Evolutionary conservation across 495 filamentous ascomycete genomes (phyloP), one percentile per base, ranked within the genome.

Genomic region (Parathielavia hyrcaniae): DNA sequence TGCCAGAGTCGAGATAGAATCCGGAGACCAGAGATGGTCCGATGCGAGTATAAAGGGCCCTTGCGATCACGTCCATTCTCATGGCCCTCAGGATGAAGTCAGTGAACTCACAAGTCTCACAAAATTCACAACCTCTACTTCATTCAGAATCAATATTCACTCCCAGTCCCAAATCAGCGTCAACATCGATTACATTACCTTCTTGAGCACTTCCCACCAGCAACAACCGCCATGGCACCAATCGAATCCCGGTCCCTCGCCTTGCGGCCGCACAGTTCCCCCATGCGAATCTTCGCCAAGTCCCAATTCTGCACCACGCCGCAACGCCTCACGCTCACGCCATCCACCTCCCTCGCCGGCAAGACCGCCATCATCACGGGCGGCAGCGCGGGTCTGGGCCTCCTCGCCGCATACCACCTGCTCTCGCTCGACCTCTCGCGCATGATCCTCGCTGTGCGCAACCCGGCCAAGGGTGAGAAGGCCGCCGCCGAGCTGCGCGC

Each of bases 281-380:
- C 40, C 2, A 8, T 4, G 14, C 40, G 16, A 11, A 43, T 43
- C 40, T 43, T 43, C 40, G 14, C 17, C 40, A 14, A n/a, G 14
- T 43, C 40, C 14, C 40, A 43, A 43, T 43, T 43, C 40, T n/a
- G 14, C 40, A 19, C 40, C 40, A n/a, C 14, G 40, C 43, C 43
- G 17, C 43, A 10, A 11, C 20, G 19, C 43, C 19, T 30, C 6
- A 30, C 26, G 2, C 26, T 30, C 26, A 30, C 26, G 26, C 26
- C 26, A 30, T 30, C 26, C 3, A 30, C 26, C 26, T 41, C 14
- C 50, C 50, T 50, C 32, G 36, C 48, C 32, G 63, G 64, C 51
- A 62, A 81, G 55, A 82, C 75, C 2, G 68, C 79, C 50, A 74
- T 83, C 40, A 71, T 83, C 16, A 79, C 81, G 0, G 81, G 81